Evolutionary conservation across 345 rosid genomes (phyloP), one percentile per base, ranked within the genome.

Genomic region (Gossypium australe): DNA sequence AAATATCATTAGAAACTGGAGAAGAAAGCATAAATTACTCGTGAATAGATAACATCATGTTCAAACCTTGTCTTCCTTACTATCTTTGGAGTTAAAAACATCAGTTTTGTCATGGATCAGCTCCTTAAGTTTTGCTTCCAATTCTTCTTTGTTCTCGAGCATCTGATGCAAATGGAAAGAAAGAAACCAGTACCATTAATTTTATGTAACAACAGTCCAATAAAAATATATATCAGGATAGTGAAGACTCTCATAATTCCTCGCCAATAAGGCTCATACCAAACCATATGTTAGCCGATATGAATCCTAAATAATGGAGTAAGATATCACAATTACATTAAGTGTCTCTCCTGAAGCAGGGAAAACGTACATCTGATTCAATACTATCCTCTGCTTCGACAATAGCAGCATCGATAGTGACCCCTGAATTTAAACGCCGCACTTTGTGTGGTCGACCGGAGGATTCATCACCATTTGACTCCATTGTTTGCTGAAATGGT

Each of bases 301-400:
- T 70, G 73, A 83, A 81, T 68, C 84, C 78, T 80, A 78, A 78
- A 78, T 44, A 82, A 77, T 81, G 84, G 80, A 85, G 75, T 80
- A 58, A 79, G 82, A 80, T 78, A 78, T 75, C 85, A 83, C 86
- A 87, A 81, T 83, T 81, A 82, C 78, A 84, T 80, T 76, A 82
- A 83, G 79, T 78, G 84, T 80, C 81, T 83, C 81, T 81, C 78
- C 74, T 17, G 78, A 80, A 84, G 77, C 76, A 78, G 84, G 81
- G 82, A 81, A 81, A 82, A 88, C 93, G 79, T 93, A 93, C 99
- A 77, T 95, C 97, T 80, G 66, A 82, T 84, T 90, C 93, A 82
- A 88, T 81, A 84, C 75, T 79, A 79, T 80, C 78, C 79, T 91
- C 94, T 76, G 90, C 89, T 83, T 95, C 91, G 79, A 89, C 92